phyloP scores from a whole-genome alignment of 2,329 filamentous ascomycete genomes.

The Aureobasidium namibiae region DNA sequence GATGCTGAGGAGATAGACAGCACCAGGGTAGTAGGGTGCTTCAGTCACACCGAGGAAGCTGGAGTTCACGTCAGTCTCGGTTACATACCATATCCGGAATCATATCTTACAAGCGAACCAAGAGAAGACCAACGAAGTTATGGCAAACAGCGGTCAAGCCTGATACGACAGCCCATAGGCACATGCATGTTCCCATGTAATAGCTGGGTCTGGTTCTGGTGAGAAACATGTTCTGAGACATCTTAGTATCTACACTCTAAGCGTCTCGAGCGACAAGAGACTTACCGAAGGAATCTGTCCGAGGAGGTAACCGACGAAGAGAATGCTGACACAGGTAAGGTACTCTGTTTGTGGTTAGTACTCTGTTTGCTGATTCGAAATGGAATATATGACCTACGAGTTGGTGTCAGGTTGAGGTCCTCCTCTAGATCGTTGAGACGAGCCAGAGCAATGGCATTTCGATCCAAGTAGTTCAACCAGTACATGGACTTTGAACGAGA shows the following conservation, averaged over 20 bases:
- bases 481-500: too few relatives aligned
- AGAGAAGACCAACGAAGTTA: conserved; percentile 29
- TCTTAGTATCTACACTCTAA: neutral
- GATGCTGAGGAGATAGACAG: conserved; percentile 37
- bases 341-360: conserved; percentile 14
- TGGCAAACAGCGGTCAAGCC: conserved; percentile 27
- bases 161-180: conserved; percentile 32
- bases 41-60: conserved; percentile 34
- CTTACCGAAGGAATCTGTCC: conserved; percentile 30
- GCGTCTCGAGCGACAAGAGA: too few relatives aligned
- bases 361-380: neutral
- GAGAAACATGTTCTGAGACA: conserved; percentile 41
- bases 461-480: conserved; percentile 63
- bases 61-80: neutral
- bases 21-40: conserved; percentile 34
- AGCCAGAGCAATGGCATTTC: conserved; percentile 53
- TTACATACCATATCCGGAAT: neutral
- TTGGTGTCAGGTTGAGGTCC: conserved; percentile 45
- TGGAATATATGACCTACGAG: conserved; percentile 33
- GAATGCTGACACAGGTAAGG: conserved; percentile 49
- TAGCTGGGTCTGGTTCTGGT: conserved; percentile 31
- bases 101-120: conserved; percentile 24
- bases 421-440: conserved; percentile 55
- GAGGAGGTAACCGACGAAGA: conserved; percentile 52
- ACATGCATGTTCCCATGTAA: conserved; percentile 31